These are phyloP conservation scores for Erythrophleum ivorense DNA, from an alignment of 331 rosid species.

Conservation along the genomic window DNA sequence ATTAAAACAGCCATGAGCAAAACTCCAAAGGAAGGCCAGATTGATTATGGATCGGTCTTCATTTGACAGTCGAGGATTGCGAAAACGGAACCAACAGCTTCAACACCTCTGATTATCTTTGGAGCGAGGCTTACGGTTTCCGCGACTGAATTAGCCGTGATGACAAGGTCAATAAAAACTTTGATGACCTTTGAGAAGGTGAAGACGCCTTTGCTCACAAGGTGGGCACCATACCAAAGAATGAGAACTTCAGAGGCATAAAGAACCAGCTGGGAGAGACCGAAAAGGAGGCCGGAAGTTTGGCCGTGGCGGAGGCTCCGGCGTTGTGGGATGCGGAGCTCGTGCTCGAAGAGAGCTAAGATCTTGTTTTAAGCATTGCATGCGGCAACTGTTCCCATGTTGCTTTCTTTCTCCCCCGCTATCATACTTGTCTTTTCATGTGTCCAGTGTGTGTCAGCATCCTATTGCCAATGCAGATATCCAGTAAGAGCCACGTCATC, in stretches of 20 bases:
- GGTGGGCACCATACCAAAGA: conserved; percentile 94
- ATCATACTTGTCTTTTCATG: conserved; percentile 99
- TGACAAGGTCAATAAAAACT: conserved; percentile 89
- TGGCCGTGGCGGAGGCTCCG: conserved; percentile 90
- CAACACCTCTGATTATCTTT: conserved; percentile 89
- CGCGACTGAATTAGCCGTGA: conserved; percentile 95
- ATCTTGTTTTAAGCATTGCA: conserved; percentile 92
- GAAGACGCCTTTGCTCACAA: conserved; percentile 79
- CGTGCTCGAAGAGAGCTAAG: conserved; percentile 70
- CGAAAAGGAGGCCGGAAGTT: conserved; percentile 77
- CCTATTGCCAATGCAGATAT: too few relatives aligned
- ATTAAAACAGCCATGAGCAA: too few relatives aligned
- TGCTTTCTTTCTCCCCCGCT: conserved; percentile 99
- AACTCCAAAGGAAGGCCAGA: too few relatives aligned
- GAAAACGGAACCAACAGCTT: conserved; percentile 93
- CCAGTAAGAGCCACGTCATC: too few relatives aligned
- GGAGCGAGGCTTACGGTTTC: conserved; percentile 99
- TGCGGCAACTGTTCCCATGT: conserved; percentile 96
- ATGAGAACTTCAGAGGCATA: conserved; percentile 96
- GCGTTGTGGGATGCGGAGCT: conserved; percentile 74
- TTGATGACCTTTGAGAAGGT: conserved; percentile 96
- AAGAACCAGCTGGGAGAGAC: conserved; percentile 89
- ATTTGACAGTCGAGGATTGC: conserved; percentile 83
- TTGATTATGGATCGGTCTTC: conserved; percentile 59
- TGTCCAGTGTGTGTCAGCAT: conserved; percentile 92